These are phyloP conservation scores for Ceratobasidium sp. DNA, from an alignment of 1,284 basidiomycete genomes.

Conservation along the genomic window DNA sequence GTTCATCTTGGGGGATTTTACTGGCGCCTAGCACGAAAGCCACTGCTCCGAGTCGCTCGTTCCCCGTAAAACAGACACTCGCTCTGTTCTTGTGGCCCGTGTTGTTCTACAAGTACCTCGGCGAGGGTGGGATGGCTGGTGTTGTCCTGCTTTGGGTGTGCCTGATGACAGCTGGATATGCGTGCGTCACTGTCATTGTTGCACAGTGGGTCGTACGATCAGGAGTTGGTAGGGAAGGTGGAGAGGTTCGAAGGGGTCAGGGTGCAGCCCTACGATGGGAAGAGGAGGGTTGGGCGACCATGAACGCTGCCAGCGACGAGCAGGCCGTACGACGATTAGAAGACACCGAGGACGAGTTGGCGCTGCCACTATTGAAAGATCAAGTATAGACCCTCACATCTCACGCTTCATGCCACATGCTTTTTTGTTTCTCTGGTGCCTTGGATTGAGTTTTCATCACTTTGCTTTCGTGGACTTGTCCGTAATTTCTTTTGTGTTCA, in stretches of 20 bases:
- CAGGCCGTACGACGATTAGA: not conserved
- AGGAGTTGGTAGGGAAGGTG: not conserved
- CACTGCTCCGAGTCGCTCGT: conserved; percentile 3
- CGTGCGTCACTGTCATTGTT: conserved; percentile 22
- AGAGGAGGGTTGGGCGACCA: conserved; percentile 34
- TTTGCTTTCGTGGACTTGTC: conserved; percentile 3
- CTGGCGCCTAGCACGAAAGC: not conserved
- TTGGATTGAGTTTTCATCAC: not conserved
- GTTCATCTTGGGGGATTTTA: conserved; percentile 3
- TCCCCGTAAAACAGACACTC: conserved; percentile 28
- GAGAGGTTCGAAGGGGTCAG: conserved; percentile 13
- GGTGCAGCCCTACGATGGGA: conserved; percentile 37
- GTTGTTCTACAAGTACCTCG: conserved; percentile 21
- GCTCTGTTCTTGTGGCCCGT: conserved; percentile 35
- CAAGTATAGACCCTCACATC: not conserved
- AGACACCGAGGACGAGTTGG: conserved; percentile 1
- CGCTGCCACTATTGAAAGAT: conserved; percentile 28
- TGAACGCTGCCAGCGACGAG: conserved; percentile 14
- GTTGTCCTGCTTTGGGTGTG: conserved; percentile 32
- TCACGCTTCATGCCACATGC: not conserved
- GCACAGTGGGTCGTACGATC: conserved; percentile 23
- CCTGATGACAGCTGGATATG: conserved; percentile 34
- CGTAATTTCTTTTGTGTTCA: conserved; percentile 12
- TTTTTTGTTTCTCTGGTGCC: conserved; percentile 7
- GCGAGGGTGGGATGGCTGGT: conserved; percentile 29